phyloP scores from a whole-genome alignment of 2,329 filamentous ascomycete genomes.

The Rutstroemia sydowiana region DNA sequence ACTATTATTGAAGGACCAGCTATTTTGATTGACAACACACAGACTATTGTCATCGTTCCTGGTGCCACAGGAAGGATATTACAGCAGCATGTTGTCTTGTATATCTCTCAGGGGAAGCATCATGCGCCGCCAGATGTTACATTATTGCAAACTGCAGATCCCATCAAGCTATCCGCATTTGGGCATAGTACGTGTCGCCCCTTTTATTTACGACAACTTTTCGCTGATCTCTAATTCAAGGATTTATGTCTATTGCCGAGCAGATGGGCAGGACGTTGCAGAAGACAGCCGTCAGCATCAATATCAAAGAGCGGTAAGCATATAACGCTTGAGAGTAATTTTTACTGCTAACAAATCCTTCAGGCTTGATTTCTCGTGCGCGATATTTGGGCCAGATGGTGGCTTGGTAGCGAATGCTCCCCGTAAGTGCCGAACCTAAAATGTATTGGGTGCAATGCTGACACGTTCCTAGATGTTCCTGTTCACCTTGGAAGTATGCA shows the following conservation, averaged over 20 bases:
- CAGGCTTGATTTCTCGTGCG: conserved; percentile 76
- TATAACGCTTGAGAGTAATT: too few relatives aligned
- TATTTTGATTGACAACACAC: neutral
- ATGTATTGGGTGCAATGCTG: too few relatives aligned
- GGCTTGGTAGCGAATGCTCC: conserved; percentile 71
- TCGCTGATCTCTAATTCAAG: too few relatives aligned
- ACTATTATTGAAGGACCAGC: neutral
- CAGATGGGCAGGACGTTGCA: conserved; percentile 72
- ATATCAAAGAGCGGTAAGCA: conserved; percentile 52
- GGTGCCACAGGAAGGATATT: too few relatives aligned
- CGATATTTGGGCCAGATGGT: conserved; percentile 66
- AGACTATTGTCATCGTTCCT: neutral
- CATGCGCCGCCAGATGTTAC: too few relatives aligned
- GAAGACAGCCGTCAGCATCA: conserved; percentile 70
- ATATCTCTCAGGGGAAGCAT: too few relatives aligned
- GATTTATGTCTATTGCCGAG: conserved; percentile 51
- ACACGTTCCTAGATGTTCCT: conserved; percentile 44
- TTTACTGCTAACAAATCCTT: too few relatives aligned
- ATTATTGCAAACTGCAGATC: too few relatives aligned
- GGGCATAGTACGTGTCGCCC: too few relatives aligned
- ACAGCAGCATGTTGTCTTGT: too few relatives aligned
- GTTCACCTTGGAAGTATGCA: conserved; percentile 71
- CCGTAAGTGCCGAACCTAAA: conserved; percentile 25
- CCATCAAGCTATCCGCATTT: too few relatives aligned
- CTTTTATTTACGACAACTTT: too few relatives aligned